Conservation (phyloP, 2,329 filamentous ascomycete genomes). For the Dothistroma pini region DNA sequence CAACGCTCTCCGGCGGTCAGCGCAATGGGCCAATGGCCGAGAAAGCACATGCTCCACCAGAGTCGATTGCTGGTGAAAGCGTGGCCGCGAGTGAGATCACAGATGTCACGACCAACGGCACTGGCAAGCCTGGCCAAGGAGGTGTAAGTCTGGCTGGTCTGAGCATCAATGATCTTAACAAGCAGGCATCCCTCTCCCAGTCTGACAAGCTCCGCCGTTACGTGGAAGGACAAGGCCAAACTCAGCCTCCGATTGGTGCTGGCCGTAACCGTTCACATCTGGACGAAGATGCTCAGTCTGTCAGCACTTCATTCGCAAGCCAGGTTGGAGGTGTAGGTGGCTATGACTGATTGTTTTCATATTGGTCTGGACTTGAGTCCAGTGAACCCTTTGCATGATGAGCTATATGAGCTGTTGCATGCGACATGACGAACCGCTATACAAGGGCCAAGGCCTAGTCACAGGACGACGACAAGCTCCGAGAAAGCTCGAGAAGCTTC, state of each 20-base stretch:
- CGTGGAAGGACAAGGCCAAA: conserved; percentile 62
- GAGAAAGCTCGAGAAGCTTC: not conserved
- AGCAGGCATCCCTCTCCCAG: conserved; percentile 71
- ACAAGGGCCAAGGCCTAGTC: conserved; percentile 3
- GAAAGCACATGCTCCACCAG: conserved; percentile 27
- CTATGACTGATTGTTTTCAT: conserved; percentile 29
- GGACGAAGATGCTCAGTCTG: conserved; percentile 93
- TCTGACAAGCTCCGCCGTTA: conserved; percentile 92
- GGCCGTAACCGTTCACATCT: conserved; percentile 49
- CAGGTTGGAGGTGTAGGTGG: conserved; percentile 57
- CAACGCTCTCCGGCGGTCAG: conserved; percentile 64
- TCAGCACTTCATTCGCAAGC: conserved; percentile 94
- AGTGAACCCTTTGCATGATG: conserved; percentile 18
- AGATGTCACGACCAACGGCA: conserved; percentile 71
- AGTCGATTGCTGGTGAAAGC: conserved; percentile 83
- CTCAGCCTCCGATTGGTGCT: conserved; percentile 55
- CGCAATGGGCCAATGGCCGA: conserved; percentile 58
- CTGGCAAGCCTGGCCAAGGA: conserved; percentile 55
- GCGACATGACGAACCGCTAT: conserved; percentile 11
- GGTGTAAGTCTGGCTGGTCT: conserved; percentile 87
- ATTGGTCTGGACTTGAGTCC: conserved; percentile 14
- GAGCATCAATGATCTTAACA: conserved; percentile 66
- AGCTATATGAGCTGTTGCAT: conserved; percentile 13
- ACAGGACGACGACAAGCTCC: not conserved
- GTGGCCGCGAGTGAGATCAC: conserved; percentile 88